Percentiles rank a stretch among this genome's conserved stretches.
These are phyloP conservation scores for Wickerhamomyces tratensis DNA, from an alignment of 805 yeast genomes.

Conservation along the genomic window DNA sequence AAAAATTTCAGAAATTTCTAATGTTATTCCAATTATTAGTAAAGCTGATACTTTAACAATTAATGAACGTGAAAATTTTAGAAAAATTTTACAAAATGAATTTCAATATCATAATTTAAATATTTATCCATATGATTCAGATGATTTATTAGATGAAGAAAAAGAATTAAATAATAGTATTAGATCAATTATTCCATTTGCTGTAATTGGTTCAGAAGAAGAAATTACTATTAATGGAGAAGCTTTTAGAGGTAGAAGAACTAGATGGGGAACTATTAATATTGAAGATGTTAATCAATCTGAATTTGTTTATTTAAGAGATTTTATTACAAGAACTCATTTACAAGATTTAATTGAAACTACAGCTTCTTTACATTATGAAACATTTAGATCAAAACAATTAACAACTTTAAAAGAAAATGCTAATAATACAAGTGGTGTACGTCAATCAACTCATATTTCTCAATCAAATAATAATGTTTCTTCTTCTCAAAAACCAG, in stretches of 20 bases:
- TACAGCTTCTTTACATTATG: slow-evolving; percentile 82
- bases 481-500: slow-evolving; percentile 2
- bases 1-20: slow-evolving; percentile 80
- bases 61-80: slow-evolving; percentile 73
- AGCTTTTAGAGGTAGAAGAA: slow-evolving; percentile 79
- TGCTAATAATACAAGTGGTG: slow-evolving; percentile 30
- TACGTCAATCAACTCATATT: slow-evolving; percentile 26
- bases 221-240: slow-evolving; percentile 71
- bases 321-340: slow-evolving; percentile 90
- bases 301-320: slow-evolving; percentile 90
- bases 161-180: slow-evolving; percentile 65
- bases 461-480: slow-evolving; percentile 18
- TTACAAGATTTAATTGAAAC: slow-evolving; percentile 93
- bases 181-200: slow-evolving; percentile 80
- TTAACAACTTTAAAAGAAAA: slow-evolving; percentile 89
- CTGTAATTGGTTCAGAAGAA: slow-evolving; percentile 84
- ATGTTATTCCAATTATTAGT: slow-evolving; percentile 93
- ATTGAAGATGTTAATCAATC: slow-evolving; percentile 93
- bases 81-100: slow-evolving; percentile 68
- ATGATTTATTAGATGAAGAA: slow-evolving; percentile 62
- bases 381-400: slow-evolving; percentile 88
- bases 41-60: slow-evolving; percentile 85
- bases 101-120: slow-evolving; percentile 62
- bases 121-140: slow-evolving; percentile 76
- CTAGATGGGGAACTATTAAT: slow-evolving; percentile 89